These are phyloP conservation scores for Cutaneotrichosporon mucoides DNA, from an alignment of 1,284 basidiomycete species.

Conservation along the genomic window DNA sequence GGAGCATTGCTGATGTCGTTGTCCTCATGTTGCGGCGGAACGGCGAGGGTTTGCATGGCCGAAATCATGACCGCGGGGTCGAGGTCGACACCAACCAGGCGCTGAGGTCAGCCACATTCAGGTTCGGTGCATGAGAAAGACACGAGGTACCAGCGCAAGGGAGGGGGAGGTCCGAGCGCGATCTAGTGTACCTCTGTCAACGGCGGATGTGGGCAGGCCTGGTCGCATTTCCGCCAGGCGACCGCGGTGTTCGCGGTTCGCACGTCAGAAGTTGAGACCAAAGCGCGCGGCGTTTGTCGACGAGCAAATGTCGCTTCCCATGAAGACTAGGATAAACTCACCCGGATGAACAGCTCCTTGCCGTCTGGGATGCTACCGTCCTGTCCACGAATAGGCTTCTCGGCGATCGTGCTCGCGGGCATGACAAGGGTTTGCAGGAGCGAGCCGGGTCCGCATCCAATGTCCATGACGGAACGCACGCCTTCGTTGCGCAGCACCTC, in stretches of 20 bases:
- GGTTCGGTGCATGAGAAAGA: too few species aligned
- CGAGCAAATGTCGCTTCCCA: too few species aligned
- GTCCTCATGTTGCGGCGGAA: constrained; percentile 12
- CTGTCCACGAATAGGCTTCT: constrained; percentile 33
- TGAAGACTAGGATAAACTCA: constrained; percentile 21
- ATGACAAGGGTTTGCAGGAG: constrained; percentile 43
- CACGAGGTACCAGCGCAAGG: neutral
- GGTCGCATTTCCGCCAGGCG: too few species aligned
- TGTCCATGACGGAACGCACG: constrained; percentile 44
- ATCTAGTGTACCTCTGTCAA: neutral
- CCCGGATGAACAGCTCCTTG: constrained; percentile 40
- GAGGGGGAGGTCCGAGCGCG: neutral
- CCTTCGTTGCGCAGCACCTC: constrained; percentile 41
- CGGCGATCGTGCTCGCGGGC: constrained; percentile 39
- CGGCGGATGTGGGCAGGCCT: too few species aligned
- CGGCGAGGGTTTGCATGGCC: constrained; percentile 35
- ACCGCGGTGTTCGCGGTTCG: too few species aligned
- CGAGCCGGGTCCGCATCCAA: constrained; percentile 47
- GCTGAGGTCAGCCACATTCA: constrained; percentile 22
- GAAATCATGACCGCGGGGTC: constrained; percentile 38
- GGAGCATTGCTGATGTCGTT: neutral
- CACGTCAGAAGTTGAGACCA: neutral
- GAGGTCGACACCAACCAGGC: constrained; percentile 46
- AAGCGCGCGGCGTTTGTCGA: neutral
- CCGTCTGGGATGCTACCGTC: constrained; percentile 10